A percentile compares a stretch with the other conserved stretches of the same genome.
Evolutionary conservation across 2,329 filamentous ascomycete species (phyloP).

Genomic region (Bimuria novae-zelandiae): DNA sequence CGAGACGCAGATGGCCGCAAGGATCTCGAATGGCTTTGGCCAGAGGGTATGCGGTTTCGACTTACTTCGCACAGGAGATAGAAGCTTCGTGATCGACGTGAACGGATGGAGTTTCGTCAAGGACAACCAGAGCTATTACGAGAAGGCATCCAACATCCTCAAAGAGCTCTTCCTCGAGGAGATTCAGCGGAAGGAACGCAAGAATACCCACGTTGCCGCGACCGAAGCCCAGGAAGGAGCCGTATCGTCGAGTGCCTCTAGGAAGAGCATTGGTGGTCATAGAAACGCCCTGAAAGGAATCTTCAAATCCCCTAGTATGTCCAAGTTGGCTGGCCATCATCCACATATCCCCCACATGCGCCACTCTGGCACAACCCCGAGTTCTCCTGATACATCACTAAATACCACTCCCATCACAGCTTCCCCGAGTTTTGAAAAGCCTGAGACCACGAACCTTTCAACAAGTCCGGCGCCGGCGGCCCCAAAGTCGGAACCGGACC

Average conservation of each 20-base stretch:
- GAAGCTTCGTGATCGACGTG: conserved; percentile 97
- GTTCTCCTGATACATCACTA: conserved; percentile 53
- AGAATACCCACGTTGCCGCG: conserved; percentile 43
- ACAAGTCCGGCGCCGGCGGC: conserved; percentile 25
- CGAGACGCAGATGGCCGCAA: conserved; percentile 84
- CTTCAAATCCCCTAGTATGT: conserved; percentile 68
- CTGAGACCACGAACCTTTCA: conserved; percentile 26
- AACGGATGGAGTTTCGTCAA: conserved; percentile 99
- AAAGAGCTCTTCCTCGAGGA: conserved; percentile 87
- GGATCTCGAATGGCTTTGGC: conserved; percentile 88
- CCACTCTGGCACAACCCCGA: conserved; percentile 42
- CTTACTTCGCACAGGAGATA: conserved; percentile 81
- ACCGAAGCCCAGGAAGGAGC: conserved; percentile 40
- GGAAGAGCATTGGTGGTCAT: conserved; percentile 46
- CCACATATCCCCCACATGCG: conserved; percentile 45
- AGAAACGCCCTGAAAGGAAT: conserved; percentile 60
- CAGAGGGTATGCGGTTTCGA: conserved; percentile 97
- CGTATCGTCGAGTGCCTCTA: conserved; percentile 19
- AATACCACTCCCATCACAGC: conserved; percentile 50
- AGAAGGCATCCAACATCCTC: conserved; percentile 84
- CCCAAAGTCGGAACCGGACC: conserved; percentile 38
- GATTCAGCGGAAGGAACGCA: conserved; percentile 63
- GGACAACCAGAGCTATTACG: conserved; percentile 98
- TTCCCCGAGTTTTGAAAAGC: conserved; percentile 50
- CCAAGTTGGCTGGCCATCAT: conserved; percentile 58